Base-by-base conservation (phyloP, 2,329 filamentous ascomycete species). In the Botrytis medusae region DNA sequence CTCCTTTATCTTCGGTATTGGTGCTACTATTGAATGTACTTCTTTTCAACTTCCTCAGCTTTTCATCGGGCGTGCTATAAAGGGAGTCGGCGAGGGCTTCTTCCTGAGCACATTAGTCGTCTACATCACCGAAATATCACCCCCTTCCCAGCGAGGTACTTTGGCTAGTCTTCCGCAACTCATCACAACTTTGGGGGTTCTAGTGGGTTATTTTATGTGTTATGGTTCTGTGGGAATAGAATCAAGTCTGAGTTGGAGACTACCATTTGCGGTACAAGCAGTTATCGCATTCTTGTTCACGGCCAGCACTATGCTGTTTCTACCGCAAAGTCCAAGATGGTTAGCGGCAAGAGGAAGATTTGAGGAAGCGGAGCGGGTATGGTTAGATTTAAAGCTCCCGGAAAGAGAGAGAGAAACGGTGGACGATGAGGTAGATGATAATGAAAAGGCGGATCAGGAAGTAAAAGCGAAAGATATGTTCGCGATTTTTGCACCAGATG, bases 71-170 rank as follows among this genome's bases (percentile, higher is more conserved):
- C 82, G 89, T 1, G 83, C 84, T 0, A 76, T 91, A 6, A 85
- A 84, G n/a, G 89, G 89, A 0, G 77, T 90, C 18, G 90, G 90
- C 0, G 85, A 90, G 76, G 88, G 89, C 0, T 78, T 90, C 1
- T 90, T 85, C 76, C 77, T 91, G 7, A 85, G 85, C n/a, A 88
- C 84, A n/a, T 79, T 88, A 37, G 83, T 84, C 16, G 87, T 90
- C 78, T 85, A 90, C 75, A 87, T 91, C 40, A 87, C 86, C 73
- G 89, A 91, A 79, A 88, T 91, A 25, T 86, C 88, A 1, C 89
- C 88, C 0, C 81, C 84, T 1, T 81, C 80, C 6, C 80, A 82
- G 6, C 81, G 89, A 42, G 89, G 88, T 0, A 81, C 84, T 0
- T 78, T 91, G 2, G 84, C 85, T 0, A 85, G 86, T 0, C 79